phyloP scores from a whole-genome alignment of 495 filamentous ascomycete genomes.

The Penicillium psychrofluorescens region DNA sequence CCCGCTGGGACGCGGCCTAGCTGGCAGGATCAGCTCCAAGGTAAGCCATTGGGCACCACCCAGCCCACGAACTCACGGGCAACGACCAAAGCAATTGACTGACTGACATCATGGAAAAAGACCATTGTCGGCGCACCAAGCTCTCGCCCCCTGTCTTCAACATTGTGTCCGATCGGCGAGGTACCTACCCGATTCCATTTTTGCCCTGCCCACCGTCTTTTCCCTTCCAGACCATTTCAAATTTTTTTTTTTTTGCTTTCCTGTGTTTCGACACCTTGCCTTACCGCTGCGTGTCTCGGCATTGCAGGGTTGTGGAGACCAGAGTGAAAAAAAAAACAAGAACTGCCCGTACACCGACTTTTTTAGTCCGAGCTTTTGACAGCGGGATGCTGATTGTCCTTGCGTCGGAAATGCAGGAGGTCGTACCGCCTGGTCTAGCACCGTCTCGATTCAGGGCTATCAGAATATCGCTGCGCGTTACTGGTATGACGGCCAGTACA shows the following conservation, averaged over 20 bases:
- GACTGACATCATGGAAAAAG: conserved; percentile 26
- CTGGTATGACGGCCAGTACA: conserved; percentile 85
- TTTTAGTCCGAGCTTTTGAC: conserved; percentile 18
- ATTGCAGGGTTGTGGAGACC: conserved; percentile 24
- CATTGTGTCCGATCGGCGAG: conserved; percentile 72
- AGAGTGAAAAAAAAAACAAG: conserved; percentile 19
- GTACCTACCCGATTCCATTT: conserved; percentile 34
- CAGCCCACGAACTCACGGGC: background rate
- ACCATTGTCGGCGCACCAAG: conserved; percentile 51
- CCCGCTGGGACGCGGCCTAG: conserved; percentile 10
- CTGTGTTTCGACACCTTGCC: background rate
- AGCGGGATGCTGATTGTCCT: conserved; percentile 16
- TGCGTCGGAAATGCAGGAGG: conserved; percentile 51
- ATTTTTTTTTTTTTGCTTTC: conserved; percentile 1
- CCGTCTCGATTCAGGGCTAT: conserved; percentile 50
- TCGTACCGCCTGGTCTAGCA: conserved; percentile 84
- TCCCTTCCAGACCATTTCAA: background rate
- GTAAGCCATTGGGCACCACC: conserved; percentile 26
- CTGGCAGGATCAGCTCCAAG: conserved; percentile 48
- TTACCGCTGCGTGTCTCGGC: conserved; percentile 11
- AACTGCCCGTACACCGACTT: conserved; percentile 32
- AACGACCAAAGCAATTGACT: conserved; percentile 11
- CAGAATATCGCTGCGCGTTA: conserved; percentile 58
- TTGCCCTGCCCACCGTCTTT: conserved; percentile 1
- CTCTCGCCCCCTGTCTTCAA: conserved; percentile 54